Base-by-base conservation (phyloP, 345 rosid genomes). In the Hibiscus syriacus region DNA sequence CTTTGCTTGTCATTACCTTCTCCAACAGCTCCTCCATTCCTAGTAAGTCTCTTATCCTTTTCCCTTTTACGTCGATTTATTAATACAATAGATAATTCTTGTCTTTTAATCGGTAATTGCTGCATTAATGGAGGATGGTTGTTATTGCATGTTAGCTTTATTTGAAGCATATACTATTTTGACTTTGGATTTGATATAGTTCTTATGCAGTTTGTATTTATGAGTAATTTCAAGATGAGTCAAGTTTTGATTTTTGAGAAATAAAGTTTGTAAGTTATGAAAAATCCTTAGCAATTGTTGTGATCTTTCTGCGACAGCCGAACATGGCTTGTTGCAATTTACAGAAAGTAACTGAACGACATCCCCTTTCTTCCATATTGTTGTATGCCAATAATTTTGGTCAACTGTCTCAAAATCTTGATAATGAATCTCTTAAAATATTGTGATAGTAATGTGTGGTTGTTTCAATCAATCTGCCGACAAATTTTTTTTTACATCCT, bases 1-100 rank as follows among this genome's bases (percentile, higher is more conserved):
- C 74, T 74, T 49, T 74, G 34, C 58, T 72, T 64, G 49, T 73
- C 50, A 55, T 73, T 32, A 53, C 63, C 64, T 74, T 65, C 57
- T 63, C 77, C 38, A 29, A 16, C 30, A 26, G 38, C 67, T 45
- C 66, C 69, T 73, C 73, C 20, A 34, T 61, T 60, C 57, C 76
- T 38, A 73, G 80, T 76, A 73, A 32, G 6, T 48, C 8, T 48
- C 10, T 46, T 56, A 1, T 41, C 17, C 30, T 68, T 26, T 20
- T 13, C 29, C n/a, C 7, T 48, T 46, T 45, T 20, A 46, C 39
- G 46, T 27, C 2, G 7, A 46, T 27, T 25, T 25, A n/a, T 7
- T 45, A 34, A 5, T 17, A 13, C 49, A 12, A 27, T 22, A 22
- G 17, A 62, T 62, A 1, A 6, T 43, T 22, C 53, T 39, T 43